These are phyloP conservation scores for Colletotrichum plurivorum DNA, from an alignment of 2,329 filamentous ascomycete genomes.

Conservation along the genomic window DNA sequence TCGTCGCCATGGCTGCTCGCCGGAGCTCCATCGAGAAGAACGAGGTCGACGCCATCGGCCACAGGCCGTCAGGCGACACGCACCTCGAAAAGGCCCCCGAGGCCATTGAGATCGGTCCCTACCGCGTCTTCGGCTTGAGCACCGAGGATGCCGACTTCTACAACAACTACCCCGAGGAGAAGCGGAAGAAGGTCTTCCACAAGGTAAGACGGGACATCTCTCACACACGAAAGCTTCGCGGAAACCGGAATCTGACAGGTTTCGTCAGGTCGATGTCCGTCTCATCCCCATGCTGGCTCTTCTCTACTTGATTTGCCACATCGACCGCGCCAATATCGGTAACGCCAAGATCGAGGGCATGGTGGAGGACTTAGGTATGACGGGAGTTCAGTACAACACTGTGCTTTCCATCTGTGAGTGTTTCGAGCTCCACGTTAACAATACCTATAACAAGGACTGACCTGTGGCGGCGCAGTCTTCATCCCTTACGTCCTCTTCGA, in stretches of 20 bases:
- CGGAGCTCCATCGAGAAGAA: constrained; percentile 36
- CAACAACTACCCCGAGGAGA: constrained; percentile 45
- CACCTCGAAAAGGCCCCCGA: constrained; percentile 40
- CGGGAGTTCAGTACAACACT: constrained; percentile 66
- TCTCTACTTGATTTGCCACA: constrained; percentile 70
- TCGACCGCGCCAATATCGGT: constrained; percentile 66
- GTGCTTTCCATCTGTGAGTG: constrained; percentile 71
- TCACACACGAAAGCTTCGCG: too few species aligned
- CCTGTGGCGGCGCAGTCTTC: constrained; percentile 61
- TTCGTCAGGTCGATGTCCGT: constrained; percentile 37
- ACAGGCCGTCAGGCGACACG: constrained; percentile 9
- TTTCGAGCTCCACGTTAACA: constrained; percentile 55
- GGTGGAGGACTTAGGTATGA: constrained; percentile 60
- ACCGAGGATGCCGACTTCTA: constrained; percentile 50
- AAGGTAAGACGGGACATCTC: constrained; percentile 36
- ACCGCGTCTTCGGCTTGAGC: constrained; percentile 48
- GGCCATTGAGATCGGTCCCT: constrained; percentile 47
- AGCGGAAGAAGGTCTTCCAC: constrained; percentile 43
- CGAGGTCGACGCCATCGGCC: constrained; percentile 31
- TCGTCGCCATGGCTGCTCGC: constrained; percentile 14
- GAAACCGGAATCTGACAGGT: background rate
- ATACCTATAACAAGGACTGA: background rate
- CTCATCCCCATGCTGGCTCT: constrained; percentile 66
- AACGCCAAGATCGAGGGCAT: constrained; percentile 65
- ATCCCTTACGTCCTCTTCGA: constrained; percentile 77